These are phyloP conservation scores for Globisporangium cederbergense DNA, from an alignment of 352 stramenopile species.

Conservation along the genomic window DNA sequence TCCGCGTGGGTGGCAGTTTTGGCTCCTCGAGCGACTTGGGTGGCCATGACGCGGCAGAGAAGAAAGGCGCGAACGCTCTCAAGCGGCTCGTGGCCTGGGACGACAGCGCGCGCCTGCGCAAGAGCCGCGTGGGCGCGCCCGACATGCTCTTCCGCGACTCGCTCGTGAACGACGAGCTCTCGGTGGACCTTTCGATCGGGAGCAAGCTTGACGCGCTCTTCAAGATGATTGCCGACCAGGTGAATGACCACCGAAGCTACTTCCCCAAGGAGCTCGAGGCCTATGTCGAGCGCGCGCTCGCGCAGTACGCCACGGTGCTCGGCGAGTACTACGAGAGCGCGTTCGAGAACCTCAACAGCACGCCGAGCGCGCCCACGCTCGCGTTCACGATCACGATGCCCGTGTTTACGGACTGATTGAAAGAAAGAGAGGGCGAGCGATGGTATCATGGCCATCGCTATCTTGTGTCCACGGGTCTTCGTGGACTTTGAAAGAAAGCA, in stretches of 20 bases:
- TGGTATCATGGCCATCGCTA: not conserved
- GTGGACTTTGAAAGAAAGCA: not conserved
- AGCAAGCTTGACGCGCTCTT: slow-evolving; percentile 85
- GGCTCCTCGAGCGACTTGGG: slow-evolving; percentile 20
- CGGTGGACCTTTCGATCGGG: slow-evolving; percentile 73
- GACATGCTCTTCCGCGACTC: slow-evolving; percentile 72
- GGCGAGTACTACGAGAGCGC: slow-evolving; percentile 81
- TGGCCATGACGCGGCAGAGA: slow-evolving; percentile 22
- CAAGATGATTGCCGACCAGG: slow-evolving; percentile 85
- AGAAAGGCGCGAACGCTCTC: slow-evolving; percentile 52
- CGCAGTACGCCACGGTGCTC: slow-evolving; percentile 77
- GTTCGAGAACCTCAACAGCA: slow-evolving; percentile 45
- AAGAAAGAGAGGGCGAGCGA: not conserved
- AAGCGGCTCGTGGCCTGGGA: slow-evolving; percentile 70
- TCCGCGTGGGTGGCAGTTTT: slow-evolving; percentile 29
- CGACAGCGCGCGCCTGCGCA: slow-evolving; percentile 39
- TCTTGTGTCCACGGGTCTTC: not conserved
- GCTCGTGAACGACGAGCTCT: slow-evolving; percentile 76
- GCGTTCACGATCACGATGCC: slow-evolving; percentile 81
- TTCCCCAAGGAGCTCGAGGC: slow-evolving; percentile 62
- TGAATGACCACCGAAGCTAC: slow-evolving; percentile 37
- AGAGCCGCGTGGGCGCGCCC: slow-evolving; percentile 26
- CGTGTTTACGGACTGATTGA: slow-evolving; percentile 54
- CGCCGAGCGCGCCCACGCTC: slow-evolving; percentile 57
- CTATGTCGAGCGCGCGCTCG: slow-evolving; percentile 68